Conservation (phyloP, 1,284 basidiomycete species). For the Pterulicium gracile region DNA sequence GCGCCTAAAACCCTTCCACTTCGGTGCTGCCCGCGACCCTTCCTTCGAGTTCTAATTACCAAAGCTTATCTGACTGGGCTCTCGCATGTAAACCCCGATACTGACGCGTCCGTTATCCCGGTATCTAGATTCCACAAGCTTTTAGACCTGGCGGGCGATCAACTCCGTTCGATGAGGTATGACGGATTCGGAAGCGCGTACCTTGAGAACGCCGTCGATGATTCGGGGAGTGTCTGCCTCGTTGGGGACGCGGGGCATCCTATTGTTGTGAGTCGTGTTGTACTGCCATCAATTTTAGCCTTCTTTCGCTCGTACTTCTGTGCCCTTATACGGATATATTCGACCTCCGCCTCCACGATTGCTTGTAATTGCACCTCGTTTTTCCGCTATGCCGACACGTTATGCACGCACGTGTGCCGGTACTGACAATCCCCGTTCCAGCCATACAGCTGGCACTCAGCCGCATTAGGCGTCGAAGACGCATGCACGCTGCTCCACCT, state of each 20-base stretch:
- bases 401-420: too few relatives aligned
- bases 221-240: slow-evolving; percentile 32
- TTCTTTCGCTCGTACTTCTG: too few relatives aligned
- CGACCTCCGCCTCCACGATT: neutral
- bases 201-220: slow-evolving; percentile 35
- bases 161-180: slow-evolving; percentile 20
- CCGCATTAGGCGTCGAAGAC: slow-evolving; percentile 35
- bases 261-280: slow-evolving; percentile 27
- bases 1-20: too few relatives aligned
- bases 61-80: too few relatives aligned
- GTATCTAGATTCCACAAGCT: slow-evolving; percentile 31
- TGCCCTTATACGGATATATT: too few relatives aligned
- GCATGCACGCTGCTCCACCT: slow-evolving; percentile 38
- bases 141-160: slow-evolving; percentile 24
- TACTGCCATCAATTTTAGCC: slow-evolving; percentile 2
- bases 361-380: slow-evolving; percentile 1
- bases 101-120: too few relatives aligned
- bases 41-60: too few relatives aligned
- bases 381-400: too few relatives aligned
- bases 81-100: too few relatives aligned
- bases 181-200: slow-evolving; percentile 23
- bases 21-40: too few relatives aligned
- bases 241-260: slow-evolving; percentile 45
- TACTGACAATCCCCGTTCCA: slow-evolving; percentile 14
- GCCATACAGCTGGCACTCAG: slow-evolving; percentile 28